phyloP scores from a whole-genome alignment of 2,329 filamentous ascomycete species.

The Fusarium cicatricum region DNA sequence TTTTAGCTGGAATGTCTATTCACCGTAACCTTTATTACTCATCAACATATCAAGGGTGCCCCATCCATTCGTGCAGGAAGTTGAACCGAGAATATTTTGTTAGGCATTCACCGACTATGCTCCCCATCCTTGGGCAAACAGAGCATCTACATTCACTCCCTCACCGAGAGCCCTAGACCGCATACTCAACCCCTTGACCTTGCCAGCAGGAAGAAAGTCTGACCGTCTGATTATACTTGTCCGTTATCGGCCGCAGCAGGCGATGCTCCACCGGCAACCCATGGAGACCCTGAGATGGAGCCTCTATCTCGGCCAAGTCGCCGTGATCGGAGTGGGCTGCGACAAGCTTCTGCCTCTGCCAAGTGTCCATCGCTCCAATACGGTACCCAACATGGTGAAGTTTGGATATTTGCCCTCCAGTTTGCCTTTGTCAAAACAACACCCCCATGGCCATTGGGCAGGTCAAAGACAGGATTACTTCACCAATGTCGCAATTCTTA shows the following conservation, averaged over 20 bases:
- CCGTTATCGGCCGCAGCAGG: not conserved
- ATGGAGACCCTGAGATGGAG: not conserved
- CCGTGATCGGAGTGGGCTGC: not conserved
- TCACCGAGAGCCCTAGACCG: not conserved
- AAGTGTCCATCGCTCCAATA: too few relatives aligned
- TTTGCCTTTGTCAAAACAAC: too few relatives aligned
- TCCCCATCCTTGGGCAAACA: not conserved
- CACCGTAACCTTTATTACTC: too few relatives aligned
- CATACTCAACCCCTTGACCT: not conserved
- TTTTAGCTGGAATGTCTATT: too few relatives aligned
- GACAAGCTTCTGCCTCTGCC: not conserved
- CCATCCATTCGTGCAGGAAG: too few relatives aligned
- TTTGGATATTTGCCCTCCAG: too few relatives aligned
- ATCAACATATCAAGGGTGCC: too few relatives aligned
- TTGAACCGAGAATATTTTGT: too few relatives aligned
- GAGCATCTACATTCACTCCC: not conserved
- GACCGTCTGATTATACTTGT: not conserved
- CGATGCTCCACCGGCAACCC: conserved; percentile 1
- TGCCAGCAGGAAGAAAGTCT: not conserved
- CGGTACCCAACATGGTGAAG: not conserved
- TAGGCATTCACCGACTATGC: too few relatives aligned
- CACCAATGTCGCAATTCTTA: too few relatives aligned
- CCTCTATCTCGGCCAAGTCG: not conserved
- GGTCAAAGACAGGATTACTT: too few relatives aligned
- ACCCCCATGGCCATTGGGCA: too few relatives aligned